These are phyloP conservation scores for Scopulariopsis brevicaulis DNA, from an alignment of 2,329 filamentous ascomycete species.

Conservation along the genomic window DNA sequence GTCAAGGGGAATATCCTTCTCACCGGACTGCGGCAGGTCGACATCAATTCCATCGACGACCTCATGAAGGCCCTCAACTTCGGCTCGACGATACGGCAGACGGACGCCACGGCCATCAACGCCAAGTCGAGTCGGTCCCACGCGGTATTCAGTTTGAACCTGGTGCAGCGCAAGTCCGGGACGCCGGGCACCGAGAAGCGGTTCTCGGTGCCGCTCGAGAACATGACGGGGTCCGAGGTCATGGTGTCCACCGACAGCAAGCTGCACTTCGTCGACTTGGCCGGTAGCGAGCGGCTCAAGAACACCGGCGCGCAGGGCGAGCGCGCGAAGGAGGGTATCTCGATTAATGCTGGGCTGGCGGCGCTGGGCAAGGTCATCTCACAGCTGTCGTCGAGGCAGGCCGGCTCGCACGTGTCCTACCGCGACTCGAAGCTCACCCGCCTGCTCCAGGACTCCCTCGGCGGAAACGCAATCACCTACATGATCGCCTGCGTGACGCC, in stretches of 20 bases:
- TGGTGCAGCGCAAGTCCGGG: constrained; percentile 71
- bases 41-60: constrained; percentile 86
- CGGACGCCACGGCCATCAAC: constrained; percentile 93
- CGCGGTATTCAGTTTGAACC: constrained; percentile 90
- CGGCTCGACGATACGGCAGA: constrained; percentile 89
- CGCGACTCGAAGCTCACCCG: constrained; percentile 95
- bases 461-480: constrained; percentile 95
- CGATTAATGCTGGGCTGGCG: constrained; percentile 92
- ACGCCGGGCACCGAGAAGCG: constrained; percentile 63
- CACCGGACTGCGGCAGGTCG: constrained; percentile 77
- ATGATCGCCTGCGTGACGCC: constrained; percentile 99
- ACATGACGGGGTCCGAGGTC: constrained; percentile 56
- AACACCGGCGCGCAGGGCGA: constrained; percentile 95
- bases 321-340: constrained; percentile 89
- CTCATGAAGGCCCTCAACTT: constrained; percentile 81
- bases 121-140: constrained; percentile 96
- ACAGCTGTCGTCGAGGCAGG: constrained; percentile 81
- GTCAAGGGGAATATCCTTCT: constrained; percentile 88
- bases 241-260: constrained; percentile 93
- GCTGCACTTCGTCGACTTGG: constrained; percentile 94
- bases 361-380: constrained; percentile 97
- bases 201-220: constrained; percentile 75
- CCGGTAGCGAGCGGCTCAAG: constrained; percentile 91
- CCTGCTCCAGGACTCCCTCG: constrained; percentile 88
- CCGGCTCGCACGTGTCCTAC: constrained; percentile 89